phyloP scores from a whole-genome alignment of 202 grass and related monocot genomes.

The Panicum hallii region DNA sequence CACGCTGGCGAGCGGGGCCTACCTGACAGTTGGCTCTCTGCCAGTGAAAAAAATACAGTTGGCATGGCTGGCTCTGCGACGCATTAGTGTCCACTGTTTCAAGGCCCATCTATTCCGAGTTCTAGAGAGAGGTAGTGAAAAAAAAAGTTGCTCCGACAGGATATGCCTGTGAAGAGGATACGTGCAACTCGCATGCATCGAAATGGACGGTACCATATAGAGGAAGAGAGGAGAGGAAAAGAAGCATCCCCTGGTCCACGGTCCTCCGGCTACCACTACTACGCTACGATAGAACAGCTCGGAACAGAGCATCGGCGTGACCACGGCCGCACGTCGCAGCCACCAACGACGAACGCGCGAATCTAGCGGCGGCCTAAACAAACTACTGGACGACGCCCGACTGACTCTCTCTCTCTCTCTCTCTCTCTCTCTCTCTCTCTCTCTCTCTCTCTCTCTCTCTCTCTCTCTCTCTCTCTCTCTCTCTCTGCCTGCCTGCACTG shows the following conservation, averaged over 20 bases:
- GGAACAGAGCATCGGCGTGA: neutral
- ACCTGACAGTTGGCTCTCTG: slow-evolving; percentile 23
- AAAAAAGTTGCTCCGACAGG: neutral
- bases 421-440: neutral
- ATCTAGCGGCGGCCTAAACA: neutral
- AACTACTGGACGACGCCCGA: neutral
- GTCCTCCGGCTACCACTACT: neutral
- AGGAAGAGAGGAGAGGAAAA: neutral
- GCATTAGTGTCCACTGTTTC: neutral
- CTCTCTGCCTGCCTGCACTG: neutral
- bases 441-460: neutral
- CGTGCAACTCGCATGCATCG: neutral
- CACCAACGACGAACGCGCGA: neutral
- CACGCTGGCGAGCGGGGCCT: slow-evolving; percentile 30
- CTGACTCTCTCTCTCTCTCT: neutral
- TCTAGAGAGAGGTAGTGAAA: neutral
- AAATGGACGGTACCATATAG: neutral
- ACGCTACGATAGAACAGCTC: neutral
- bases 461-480: neutral
- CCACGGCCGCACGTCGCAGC: neutral
- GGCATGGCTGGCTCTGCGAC: neutral
- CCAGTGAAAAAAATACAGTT: neutral
- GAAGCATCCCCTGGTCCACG: neutral
- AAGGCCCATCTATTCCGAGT: neutral
- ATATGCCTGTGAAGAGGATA: neutral